Conservation (phyloP, 257 asterid species). For the Lycium barbarum region DNA sequence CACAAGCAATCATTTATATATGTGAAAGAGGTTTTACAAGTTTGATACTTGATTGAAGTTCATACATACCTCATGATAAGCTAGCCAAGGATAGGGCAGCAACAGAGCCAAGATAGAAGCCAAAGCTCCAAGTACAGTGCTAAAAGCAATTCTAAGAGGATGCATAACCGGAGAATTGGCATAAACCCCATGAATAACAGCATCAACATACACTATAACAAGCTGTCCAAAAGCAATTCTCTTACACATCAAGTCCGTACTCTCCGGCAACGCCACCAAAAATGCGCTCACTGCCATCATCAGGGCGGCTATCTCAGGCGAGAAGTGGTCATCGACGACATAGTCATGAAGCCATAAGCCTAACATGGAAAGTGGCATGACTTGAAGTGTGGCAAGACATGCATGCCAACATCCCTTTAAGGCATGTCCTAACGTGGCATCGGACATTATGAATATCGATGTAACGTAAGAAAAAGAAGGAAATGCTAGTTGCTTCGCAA, state of each 20-base stretch:
- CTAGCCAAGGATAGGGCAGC: slow-evolving; percentile 63
- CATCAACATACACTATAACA: slow-evolving; percentile 55
- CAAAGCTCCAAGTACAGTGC: slow-evolving; percentile 60
- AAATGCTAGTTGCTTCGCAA: slow-evolving; percentile 42
- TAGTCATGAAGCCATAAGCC: slow-evolving; percentile 37
- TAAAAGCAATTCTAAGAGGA: slow-evolving; percentile 60
- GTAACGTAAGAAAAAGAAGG: slow-evolving; percentile 67
- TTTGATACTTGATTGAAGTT: not conserved
- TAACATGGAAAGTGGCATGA: slow-evolving; percentile 56
- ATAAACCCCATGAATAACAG: slow-evolving; percentile 42
- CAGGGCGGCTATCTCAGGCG: slow-evolving; percentile 42
- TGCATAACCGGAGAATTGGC: slow-evolving; percentile 38
- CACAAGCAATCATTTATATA: no score
- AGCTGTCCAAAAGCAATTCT: slow-evolving; percentile 78
- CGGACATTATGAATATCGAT: slow-evolving; percentile 50
- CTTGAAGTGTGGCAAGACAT: slow-evolving; percentile 54
- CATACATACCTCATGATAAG: slow-evolving; percentile 51
- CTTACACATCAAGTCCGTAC: slow-evolving; percentile 55
- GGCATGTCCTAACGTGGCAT: slow-evolving; percentile 63
- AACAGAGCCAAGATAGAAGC: slow-evolving; percentile 61
- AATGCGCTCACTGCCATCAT: slow-evolving; percentile 49
- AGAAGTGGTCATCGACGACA: slow-evolving; percentile 33
- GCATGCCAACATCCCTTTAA: slow-evolving; percentile 68
- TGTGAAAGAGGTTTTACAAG: no score
- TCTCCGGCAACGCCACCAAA: slow-evolving; percentile 58